Base-by-base conservation (phyloP, 1,284 basidiomycete species). In the Malassezia vespertilionis region DNA sequence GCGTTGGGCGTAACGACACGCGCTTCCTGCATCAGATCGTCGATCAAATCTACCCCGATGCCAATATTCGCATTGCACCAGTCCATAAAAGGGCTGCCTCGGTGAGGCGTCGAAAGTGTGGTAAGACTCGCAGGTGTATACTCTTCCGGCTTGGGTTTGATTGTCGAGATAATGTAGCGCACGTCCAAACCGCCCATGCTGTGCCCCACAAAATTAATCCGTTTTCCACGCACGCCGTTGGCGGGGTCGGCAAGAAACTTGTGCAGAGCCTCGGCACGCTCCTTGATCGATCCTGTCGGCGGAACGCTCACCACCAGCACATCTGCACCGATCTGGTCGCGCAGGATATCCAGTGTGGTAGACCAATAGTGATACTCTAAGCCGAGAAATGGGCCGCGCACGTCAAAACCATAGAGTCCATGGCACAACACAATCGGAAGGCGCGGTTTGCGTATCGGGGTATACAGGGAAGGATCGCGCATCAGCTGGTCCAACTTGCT, bases 11-110 rank as follows among this genome's bases (percentile, higher is more conserved):
- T 56, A 40, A 14, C 40, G 36, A n/a, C 52, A 24, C 38, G 28
- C 5, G 58, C 60, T 31, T 68, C 53, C 24, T 52, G 42, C 28
- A 68, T 56, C 17, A 58, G 57, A 31, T 57, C 46, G 31, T 69
- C 65, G 41, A 68, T 61, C 36, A 58, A 57, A 17, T 66, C 66
- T 35, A 63, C 60, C 23, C 66, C 66, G 11, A 65, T 58, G 9
- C 66, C 66, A 20, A 69, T 63, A 45, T 69, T 69, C 40, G 65
- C 60, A 26, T 69, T 69, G 74, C 91, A 96, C 91, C 91, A 97
- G 73, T 96, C 89, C 93, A 97, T 97, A 72, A 97, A 96, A 0
- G 91, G 89, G 60, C 85, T 89, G 21, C 91, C 91, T 21, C 85
- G 79, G 72, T 99, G 93, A 14, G 93, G 93, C 0, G 93, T 96